These are phyloP conservation scores for Cardamine resedifolia DNA, from an alignment of 345 rosid genomes.

Conservation along the genomic window DNA sequence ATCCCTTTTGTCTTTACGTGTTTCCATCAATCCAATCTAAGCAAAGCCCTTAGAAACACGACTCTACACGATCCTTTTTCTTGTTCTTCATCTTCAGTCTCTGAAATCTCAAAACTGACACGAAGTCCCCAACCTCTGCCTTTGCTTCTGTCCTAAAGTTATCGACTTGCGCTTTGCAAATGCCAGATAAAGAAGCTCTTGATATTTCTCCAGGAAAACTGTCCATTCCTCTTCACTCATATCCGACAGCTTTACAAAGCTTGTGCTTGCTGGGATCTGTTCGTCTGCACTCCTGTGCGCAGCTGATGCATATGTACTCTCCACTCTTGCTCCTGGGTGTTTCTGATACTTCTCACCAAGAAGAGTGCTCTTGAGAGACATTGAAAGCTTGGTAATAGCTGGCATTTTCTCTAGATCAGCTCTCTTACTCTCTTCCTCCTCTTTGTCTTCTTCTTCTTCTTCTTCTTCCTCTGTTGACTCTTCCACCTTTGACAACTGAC, in stretches of 20 bases:
- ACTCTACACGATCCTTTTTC: conserved; percentile 11
- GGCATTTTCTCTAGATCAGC: conserved; percentile 42
- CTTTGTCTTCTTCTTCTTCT: conserved; percentile 53
- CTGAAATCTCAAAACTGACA: conserved; percentile 54
- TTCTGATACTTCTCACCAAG: conserved; percentile 58
- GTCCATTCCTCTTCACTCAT: conserved; percentile 79
- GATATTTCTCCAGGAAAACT: conserved; percentile 67
- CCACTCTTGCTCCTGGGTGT: conserved; percentile 50
- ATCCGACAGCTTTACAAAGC: conserved; percentile 84
- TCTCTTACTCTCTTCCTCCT: conserved; percentile 29
- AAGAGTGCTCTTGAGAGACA: conserved; percentile 62
- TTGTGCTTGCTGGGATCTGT: conserved; percentile 74
- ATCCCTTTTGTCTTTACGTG: background rate
- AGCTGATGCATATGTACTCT: conserved; percentile 54
- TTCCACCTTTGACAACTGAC: conserved; percentile 65
- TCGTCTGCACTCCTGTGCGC: conserved; percentile 90
- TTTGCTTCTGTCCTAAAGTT: conserved; percentile 70
- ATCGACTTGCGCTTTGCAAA: conserved; percentile 61
- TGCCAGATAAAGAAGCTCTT: conserved; percentile 68
- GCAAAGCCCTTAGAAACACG: conserved; percentile 16
- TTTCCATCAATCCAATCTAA: conserved; percentile 17
- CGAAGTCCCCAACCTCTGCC: conserved; percentile 64
- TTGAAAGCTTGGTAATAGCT: conserved; percentile 60
- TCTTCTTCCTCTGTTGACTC: conserved; percentile 69
- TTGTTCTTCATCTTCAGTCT: conserved; percentile 6